Conservation (phyloP, 2,329 filamentous ascomycete genomes). For the Hortaea sp. region DNA sequence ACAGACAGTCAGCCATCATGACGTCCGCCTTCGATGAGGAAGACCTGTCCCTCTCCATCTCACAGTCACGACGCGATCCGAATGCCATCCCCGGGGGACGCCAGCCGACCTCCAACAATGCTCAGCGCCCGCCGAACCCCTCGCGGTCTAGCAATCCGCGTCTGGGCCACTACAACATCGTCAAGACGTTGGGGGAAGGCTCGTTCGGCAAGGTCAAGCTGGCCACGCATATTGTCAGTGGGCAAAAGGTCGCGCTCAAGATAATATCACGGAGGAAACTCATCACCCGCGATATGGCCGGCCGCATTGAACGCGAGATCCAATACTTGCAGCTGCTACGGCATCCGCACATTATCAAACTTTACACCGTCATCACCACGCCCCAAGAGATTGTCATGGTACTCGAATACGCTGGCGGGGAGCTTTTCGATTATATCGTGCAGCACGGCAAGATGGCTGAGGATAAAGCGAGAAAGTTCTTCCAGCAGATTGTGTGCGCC, state of each 20-base stretch:
- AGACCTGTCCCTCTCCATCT: constrained; percentile 31
- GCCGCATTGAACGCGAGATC: constrained; percentile 93
- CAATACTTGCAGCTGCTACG: constrained; percentile 92
- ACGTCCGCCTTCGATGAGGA: constrained; percentile 31
- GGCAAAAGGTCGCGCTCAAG: constrained; percentile 93
- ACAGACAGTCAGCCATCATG: constrained; percentile 18
- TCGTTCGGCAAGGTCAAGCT: constrained; percentile 99
- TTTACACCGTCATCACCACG: constrained; percentile 96
- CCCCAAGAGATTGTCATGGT: constrained; percentile 97
- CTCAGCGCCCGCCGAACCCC: constrained; percentile 14
- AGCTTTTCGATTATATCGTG: constrained; percentile 97
- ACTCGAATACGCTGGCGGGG: constrained; percentile 89
- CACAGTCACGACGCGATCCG: constrained; percentile 17
- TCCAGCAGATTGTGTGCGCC: constrained; percentile 97
- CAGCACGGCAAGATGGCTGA: constrained; percentile 87
- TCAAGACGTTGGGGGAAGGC: constrained; percentile 86
- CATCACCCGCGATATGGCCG: constrained; percentile 95
- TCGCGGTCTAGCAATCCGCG: constrained; percentile 32
- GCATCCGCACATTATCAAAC: constrained; percentile 97
- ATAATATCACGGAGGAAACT: constrained; percentile 95
- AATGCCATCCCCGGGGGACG: constrained; percentile 22
- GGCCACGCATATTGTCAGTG: constrained; percentile 81
- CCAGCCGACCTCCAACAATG: constrained; percentile 15
- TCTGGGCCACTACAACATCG: constrained; percentile 82
- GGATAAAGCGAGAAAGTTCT: constrained; percentile 88